Evolutionary conservation across 371 early-diverging fungal genomes (phyloP), one percentile per base, ranked within the genome.

Genomic region (Mucor piriformis): DNA sequence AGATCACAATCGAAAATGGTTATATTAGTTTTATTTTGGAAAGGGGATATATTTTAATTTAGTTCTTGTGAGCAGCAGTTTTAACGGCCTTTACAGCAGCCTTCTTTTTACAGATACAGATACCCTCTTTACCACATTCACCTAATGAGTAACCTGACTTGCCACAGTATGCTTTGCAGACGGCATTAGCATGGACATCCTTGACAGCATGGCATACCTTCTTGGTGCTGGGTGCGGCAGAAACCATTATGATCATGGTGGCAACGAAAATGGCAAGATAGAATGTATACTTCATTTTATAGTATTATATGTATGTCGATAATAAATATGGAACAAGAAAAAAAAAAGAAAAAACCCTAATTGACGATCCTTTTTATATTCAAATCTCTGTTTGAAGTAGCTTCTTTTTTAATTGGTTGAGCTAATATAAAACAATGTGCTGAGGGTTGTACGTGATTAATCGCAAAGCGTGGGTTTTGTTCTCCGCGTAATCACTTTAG

Each of bases 41-140:
- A n/a, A 29, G 29, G 29, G 29, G 29, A 29, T 29, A 29, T 29
- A 29, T 29, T 29, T 29, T 29, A 29, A 29, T 29, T 29, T 29
- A 29, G 29, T 29, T 29, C 29, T 29, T 29, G 29, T 29, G 29
- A 29, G 29, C 29, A 29, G 29, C 12, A 37, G 38, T 37, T 15
- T 38, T 29, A 7, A 29, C 29, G 7, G 29, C 29, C 42, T 42
- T 37, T 6, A 21, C 23, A 10, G 27, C 16, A 25, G 53, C 5
- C n/a, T 43, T 59, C 54, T 56, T 68, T 18, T 49, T 54, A 25
- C 66, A 66, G 16, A 70, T 21, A 59, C 66, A 66, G n/a, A 66
- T 50, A 16, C 70, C 66, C 15, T 43, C 24, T 0, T 15, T 23
- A 35, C 66, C 69, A 58, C 69, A 69, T 54, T 64, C 61, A 32